Evolutionary conservation across 2,329 filamentous ascomycete genomes (phyloP).

Genomic region (Drechslerella dactyloides): DNA sequence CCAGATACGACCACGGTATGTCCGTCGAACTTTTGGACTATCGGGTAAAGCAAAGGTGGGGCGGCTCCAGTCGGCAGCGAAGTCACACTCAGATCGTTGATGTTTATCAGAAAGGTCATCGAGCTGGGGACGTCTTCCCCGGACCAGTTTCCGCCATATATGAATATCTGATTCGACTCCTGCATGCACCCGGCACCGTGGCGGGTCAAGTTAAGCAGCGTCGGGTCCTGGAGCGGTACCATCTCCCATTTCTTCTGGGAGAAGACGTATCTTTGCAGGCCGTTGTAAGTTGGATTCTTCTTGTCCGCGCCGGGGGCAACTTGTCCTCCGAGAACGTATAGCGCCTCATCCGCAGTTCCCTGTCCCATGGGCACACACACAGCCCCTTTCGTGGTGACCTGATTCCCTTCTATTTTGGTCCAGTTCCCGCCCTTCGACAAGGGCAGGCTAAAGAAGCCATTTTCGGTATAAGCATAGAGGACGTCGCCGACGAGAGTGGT

Average conservation of each 20-base stretch:
- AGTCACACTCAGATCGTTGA: slow-evolving; percentile 49
- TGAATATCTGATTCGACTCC: slow-evolving; percentile 53
- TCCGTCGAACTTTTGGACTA: slow-evolving; percentile 47
- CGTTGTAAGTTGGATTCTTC: slow-evolving; percentile 52
- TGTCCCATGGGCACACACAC: slow-evolving; percentile 54
- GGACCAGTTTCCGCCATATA: slow-evolving; percentile 54
- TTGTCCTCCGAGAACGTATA: slow-evolving; percentile 54
- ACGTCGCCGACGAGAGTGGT: slow-evolving; percentile 52
- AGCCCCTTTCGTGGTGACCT: slow-evolving; percentile 52
- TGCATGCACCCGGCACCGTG: slow-evolving; percentile 54
- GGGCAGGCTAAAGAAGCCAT: slow-evolving; percentile 53
- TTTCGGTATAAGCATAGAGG: slow-evolving; percentile 54
- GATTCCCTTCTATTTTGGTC: slow-evolving; percentile 51
- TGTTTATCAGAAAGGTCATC: slow-evolving; percentile 54
- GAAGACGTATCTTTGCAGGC: slow-evolving; percentile 54
- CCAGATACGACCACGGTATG: slow-evolving; percentile 53
- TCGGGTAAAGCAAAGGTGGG: slow-evolving; percentile 53
- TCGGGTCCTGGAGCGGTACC: slow-evolving; percentile 47
- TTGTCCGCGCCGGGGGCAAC: slow-evolving; percentile 50
- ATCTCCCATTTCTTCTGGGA: slow-evolving; percentile 53
- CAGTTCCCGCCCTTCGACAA: slow-evolving; percentile 53
- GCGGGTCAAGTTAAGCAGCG: slow-evolving; percentile 54
- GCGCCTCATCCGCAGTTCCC: slow-evolving; percentile 53
- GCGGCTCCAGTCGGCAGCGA: slow-evolving; percentile 52
- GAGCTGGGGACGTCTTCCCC: slow-evolving; percentile 52